phyloP scores from a whole-genome alignment of 768 basidiomycete genomes.

The Hydnomerulius pinastri region DNA sequence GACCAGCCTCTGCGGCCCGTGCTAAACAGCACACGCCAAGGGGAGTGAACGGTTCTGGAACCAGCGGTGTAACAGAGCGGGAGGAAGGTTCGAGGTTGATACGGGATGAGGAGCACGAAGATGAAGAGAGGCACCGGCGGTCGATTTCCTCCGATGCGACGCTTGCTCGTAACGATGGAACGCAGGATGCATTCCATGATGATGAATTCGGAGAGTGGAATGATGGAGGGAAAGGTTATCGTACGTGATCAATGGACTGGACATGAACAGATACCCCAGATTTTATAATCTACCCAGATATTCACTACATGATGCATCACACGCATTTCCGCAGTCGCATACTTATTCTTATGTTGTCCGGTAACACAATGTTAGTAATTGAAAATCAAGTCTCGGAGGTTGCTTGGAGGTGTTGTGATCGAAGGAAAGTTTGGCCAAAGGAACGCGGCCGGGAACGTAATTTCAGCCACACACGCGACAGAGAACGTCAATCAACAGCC shows the following conservation, averaged over 20 bases:
- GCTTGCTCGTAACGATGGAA: slow-evolving; percentile 20
- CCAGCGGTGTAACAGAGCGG: slow-evolving; percentile 21
- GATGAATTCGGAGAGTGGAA: slow-evolving; percentile 40
- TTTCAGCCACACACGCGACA: no score
- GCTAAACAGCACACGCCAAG: slow-evolving; percentile 25
- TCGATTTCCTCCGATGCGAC: slow-evolving; percentile 43
- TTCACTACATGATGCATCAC: neutral
- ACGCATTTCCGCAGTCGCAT: neutral
- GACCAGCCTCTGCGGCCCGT: slow-evolving; percentile 45
- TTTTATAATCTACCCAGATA: neutral
- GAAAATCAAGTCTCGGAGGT: no score
- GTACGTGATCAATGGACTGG: neutral
- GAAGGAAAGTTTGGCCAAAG: no score
- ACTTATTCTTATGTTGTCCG: neutral
- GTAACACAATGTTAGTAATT: no score
- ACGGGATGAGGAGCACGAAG: slow-evolving; percentile 31
- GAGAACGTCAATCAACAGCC: no score
- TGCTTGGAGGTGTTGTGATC: no score
- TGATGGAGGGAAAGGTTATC: slow-evolving; percentile 7
- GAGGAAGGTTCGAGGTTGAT: slow-evolving; percentile 50
- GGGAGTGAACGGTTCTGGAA: slow-evolving; percentile 17
- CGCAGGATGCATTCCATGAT: slow-evolving; percentile 19
- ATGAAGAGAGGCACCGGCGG: slow-evolving; percentile 35
- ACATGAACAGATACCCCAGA: neutral
- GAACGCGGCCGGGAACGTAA: no score